phyloP scores from a whole-genome alignment of 2,329 filamentous ascomycete species.

The Sarocladium kiliense region DNA sequence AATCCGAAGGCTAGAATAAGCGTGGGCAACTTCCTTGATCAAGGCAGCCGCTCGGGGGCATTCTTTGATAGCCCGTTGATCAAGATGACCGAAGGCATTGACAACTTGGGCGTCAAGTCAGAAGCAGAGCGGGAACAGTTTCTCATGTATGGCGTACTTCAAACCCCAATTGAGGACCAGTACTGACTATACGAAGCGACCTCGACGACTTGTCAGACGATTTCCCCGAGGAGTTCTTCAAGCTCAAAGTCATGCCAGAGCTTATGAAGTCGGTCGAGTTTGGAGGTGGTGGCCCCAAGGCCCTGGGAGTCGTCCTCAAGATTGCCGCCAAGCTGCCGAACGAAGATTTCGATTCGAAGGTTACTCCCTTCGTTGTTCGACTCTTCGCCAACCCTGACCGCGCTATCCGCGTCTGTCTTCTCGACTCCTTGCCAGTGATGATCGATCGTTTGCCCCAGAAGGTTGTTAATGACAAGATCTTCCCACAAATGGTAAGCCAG shows the following conservation, averaged over 20 bases:
- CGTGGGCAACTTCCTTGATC: conserved; percentile 81
- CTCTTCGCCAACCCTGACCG: conserved; percentile 89
- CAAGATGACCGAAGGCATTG: conserved; percentile 85
- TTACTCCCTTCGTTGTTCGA: conserved; percentile 82
- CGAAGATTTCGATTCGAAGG: conserved; percentile 81
- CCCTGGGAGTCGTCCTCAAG: conserved; percentile 82
- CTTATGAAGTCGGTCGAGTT: conserved; percentile 99
- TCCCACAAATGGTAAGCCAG: conserved; percentile 75
- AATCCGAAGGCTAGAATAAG: conserved; percentile 87
- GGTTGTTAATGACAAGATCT: conserved; percentile 92
- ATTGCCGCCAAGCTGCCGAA: conserved; percentile 81
- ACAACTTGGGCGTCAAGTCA: conserved; percentile 84
- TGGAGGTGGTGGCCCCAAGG: conserved; percentile 88
- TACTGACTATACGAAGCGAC: conserved; percentile 47
- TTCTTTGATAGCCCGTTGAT: conserved; percentile 95
- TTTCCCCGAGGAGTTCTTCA: conserved; percentile 97
- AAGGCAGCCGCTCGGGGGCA: conserved; percentile 72
- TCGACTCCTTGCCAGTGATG: conserved; percentile 86
- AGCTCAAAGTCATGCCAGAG: conserved; percentile 92
- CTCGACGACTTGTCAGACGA: conserved; percentile 85
- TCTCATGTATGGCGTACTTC: conserved; percentile 49
- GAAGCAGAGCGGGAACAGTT: conserved; percentile 82
- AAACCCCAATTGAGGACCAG: no score
- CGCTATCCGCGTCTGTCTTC: conserved; percentile 81
- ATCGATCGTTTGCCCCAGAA: conserved; percentile 86